A percentile compares a stretch with the other conserved stretches of the same genome.
These are phyloP conservation scores for Teratosphaeriaceae sp. DNA, from an alignment of 2,329 filamentous ascomycete genomes.

Conservation along the genomic window DNA sequence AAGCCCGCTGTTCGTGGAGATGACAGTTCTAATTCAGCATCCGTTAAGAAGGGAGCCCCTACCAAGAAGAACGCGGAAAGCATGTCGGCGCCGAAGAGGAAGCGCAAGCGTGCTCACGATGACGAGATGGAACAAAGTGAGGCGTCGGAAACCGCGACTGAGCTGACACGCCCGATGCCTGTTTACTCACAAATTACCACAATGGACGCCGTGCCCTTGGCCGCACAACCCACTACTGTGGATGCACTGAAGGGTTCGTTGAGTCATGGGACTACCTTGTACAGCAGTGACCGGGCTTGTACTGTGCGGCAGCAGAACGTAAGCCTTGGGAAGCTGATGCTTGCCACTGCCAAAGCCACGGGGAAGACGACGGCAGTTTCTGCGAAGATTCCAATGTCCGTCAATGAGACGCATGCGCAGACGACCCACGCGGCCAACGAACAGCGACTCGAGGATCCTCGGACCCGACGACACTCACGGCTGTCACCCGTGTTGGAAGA, in stretches of 20 bases:
- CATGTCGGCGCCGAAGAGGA: neutral
- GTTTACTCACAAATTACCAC: slow-evolving; percentile 6
- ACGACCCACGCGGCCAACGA: no score
- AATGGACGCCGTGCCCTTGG: slow-evolving; percentile 1
- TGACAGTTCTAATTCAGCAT: neutral
- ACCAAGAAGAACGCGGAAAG: neutral
- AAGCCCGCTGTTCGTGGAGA: slow-evolving; percentile 1
- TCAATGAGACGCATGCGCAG: no score
- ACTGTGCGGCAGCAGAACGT: neutral
- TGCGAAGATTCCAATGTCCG: no score
- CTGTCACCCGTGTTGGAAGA: slow-evolving; percentile 3
- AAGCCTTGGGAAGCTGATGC: neutral
- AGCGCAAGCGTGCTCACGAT: neutral
- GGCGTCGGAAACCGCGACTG: neutral
- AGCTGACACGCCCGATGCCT: neutral
- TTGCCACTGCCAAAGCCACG: neutral
- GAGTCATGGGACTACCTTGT: neutral
- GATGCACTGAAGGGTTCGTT: slow-evolving; percentile 3
- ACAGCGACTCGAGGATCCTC: neutral
- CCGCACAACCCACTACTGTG: slow-evolving; percentile 6
- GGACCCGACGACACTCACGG: neutral
- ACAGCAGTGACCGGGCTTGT: neutral
- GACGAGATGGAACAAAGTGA: neutral
- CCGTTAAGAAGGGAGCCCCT: neutral
- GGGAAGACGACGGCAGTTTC: no score